These are phyloP conservation scores for Penicillium sp. DNA, from an alignment of 2,329 filamentous ascomycete species.

Conservation along the genomic window DNA sequence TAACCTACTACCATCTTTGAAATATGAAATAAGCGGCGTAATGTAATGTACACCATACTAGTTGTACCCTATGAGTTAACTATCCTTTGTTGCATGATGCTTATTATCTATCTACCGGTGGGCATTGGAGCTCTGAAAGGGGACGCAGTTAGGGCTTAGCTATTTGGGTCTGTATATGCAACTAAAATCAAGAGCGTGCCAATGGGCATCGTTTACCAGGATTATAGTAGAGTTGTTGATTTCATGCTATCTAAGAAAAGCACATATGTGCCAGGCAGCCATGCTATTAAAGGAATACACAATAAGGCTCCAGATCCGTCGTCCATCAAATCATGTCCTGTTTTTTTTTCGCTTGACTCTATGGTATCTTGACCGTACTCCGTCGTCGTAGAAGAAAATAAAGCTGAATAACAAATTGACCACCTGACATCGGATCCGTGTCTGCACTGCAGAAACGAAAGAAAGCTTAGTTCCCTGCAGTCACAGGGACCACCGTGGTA, in stretches of 20 bases:
- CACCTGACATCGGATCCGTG: neutral
- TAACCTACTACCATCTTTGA: too few species aligned
- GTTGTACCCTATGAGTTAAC: too few species aligned
- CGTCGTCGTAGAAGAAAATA: conserved; percentile 1
- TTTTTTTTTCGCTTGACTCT: conserved; percentile 16
- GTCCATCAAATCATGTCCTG: conserved; percentile 19
- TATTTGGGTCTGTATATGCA: too few species aligned
- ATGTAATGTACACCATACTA: too few species aligned
- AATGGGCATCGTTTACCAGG: neutral
- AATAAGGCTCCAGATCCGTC: conserved; percentile 15
- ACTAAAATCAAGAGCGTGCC: too few species aligned
- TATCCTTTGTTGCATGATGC: too few species aligned
- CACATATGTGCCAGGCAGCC: neutral
- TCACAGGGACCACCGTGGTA: conserved; percentile 3
- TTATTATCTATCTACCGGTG: too few species aligned
- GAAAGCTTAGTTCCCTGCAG: conserved; percentile 6
- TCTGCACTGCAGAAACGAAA: neutral
- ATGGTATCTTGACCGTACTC: conserved; percentile 10
- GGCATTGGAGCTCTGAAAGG: too few species aligned
- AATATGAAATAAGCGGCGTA: too few species aligned
- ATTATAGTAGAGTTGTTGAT: neutral
- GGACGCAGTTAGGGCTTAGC: too few species aligned
- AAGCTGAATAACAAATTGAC: neutral
- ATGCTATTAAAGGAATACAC: conserved; percentile 7
- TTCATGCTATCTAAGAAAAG: neutral